These are phyloP conservation scores for Pestalotiopsis sp. DNA, from an alignment of 2,329 filamentous ascomycete species.

Conservation along the genomic window DNA sequence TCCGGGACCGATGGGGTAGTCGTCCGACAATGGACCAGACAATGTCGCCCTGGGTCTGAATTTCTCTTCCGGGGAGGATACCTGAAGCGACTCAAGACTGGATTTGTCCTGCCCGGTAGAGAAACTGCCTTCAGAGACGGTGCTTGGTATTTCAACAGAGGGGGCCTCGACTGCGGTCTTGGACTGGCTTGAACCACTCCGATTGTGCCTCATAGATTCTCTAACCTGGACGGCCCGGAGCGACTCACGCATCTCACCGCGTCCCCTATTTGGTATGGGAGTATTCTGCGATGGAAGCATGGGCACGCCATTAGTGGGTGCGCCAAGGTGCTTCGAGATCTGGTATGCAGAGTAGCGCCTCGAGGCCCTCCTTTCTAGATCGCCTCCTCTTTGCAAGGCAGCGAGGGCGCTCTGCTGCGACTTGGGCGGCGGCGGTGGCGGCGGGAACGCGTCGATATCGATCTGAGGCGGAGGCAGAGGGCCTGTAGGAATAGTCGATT, in stretches of 20 bases:
- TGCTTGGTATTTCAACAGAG: conserved; percentile 57
- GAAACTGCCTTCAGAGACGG: conserved; percentile 63
- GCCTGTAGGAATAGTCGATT: conserved; percentile 47
- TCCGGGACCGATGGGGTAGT: conserved; percentile 37
- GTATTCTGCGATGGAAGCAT: conserved; percentile 83
- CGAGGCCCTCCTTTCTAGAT: conserved; percentile 89
- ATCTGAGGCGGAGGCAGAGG: conserved; percentile 44
- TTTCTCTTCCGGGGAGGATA: conserved; percentile 68
- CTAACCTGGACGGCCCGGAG: conserved; percentile 66
- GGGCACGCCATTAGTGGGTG: conserved; percentile 77
- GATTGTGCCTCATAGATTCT: conserved; percentile 49
- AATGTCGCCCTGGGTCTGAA: conserved; percentile 58
- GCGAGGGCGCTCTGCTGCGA: conserved; percentile 88
- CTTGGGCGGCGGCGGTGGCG: conserved; percentile 76
- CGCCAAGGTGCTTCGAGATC: conserved; percentile 89
- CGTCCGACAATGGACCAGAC: conserved; percentile 55
- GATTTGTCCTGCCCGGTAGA: conserved; percentile 25
- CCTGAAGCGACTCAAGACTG: conserved; percentile 42
- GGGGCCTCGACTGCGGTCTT: conserved; percentile 54
- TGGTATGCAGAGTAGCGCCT: conserved; percentile 95
- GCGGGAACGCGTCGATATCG: conserved; percentile 66
- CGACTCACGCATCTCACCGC: conserved; percentile 78
- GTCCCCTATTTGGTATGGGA: conserved; percentile 80
- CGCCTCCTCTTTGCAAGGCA: conserved; percentile 86
- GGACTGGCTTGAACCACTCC: conserved; percentile 47